These are phyloP conservation scores for Collybiopsis luxurians DNA, from an alignment of 768 basidiomycete species.

Conservation along the genomic window DNA sequence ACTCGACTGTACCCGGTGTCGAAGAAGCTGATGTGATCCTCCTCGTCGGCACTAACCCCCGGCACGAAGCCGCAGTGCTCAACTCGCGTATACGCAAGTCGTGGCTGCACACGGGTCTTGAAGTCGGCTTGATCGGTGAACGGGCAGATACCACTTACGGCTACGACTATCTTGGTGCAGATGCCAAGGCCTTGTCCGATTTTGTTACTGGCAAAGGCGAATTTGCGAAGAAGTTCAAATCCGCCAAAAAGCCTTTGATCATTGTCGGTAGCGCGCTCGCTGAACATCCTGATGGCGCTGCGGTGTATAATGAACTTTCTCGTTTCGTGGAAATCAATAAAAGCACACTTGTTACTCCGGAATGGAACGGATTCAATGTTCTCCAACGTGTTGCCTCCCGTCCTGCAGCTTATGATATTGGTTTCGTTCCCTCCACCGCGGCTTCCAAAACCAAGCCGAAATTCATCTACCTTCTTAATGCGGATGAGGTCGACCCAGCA, in stretches of 20 bases:
- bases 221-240: conserved; percentile 85
- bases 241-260: conserved; percentile 88
- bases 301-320: conserved; percentile 71
- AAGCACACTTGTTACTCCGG: conserved; percentile 70
- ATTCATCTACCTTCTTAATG: conserved; percentile 95
- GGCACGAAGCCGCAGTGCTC: conserved; percentile 95
- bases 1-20: conserved; percentile 85
- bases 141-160: conserved; percentile 89
- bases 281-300: conserved; percentile 83
- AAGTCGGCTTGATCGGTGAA: conserved; percentile 89
- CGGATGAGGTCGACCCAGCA: conserved; percentile 88
- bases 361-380: conserved; percentile 95
- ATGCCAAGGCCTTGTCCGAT: conserved; percentile 69
- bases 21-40: conserved; percentile 92
- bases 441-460: conserved; percentile 80
- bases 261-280: conserved; percentile 86
- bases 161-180: conserved; percentile 85
- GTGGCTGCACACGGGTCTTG: conserved; percentile 85
- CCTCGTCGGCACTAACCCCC: conserved; percentile 93
- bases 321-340: conserved; percentile 81
- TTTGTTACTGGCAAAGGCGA: conserved; percentile 75
- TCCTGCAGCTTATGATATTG: conserved; percentile 91
- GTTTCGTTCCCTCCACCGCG: conserved; percentile 83
- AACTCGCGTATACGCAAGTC: conserved; percentile 96
- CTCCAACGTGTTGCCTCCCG: conserved; percentile 93